A percentile compares a stretch with the other conserved stretches of the same genome.
phyloP scores from a whole-genome alignment of 768 basidiomycete species.

The Trametes maxima region DNA sequence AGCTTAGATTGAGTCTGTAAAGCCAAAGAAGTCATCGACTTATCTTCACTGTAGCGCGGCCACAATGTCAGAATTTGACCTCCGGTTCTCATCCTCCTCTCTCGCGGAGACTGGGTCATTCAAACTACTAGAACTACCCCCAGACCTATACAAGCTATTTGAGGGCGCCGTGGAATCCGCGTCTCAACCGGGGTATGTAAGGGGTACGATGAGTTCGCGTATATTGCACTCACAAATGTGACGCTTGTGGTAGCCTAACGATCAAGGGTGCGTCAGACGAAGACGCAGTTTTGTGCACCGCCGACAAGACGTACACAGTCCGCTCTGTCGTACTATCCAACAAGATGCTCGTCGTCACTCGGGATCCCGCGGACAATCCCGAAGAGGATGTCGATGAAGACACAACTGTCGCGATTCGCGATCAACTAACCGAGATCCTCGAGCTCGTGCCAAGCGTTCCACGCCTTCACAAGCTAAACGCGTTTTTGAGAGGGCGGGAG shows the following conservation, averaged over 20 bases:
- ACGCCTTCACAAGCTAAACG: slow-evolving; percentile 65
- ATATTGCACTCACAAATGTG: slow-evolving; percentile 12
- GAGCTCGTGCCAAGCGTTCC: slow-evolving; percentile 83
- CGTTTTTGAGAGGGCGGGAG: slow-evolving; percentile 61
- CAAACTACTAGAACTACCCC: slow-evolving; percentile 73
- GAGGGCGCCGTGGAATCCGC: slow-evolving; percentile 49
- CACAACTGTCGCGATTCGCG: slow-evolving; percentile 63
- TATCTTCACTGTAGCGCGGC: no score
- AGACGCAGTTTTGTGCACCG: slow-evolving; percentile 89
- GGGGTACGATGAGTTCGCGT: slow-evolving; percentile 8
- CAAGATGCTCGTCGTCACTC: slow-evolving; percentile 73
- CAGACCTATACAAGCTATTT: slow-evolving; percentile 63
- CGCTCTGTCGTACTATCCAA: slow-evolving; percentile 91
- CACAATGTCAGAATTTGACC: slow-evolving; percentile 25
- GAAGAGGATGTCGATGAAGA: slow-evolving; percentile 31
- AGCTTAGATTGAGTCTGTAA: no score
- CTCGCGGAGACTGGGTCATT: slow-evolving; percentile 51
- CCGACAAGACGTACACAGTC: slow-evolving; percentile 75
- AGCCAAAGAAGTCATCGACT: no score
- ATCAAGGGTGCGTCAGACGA: slow-evolving; percentile 84
- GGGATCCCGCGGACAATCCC: slow-evolving; percentile 35
- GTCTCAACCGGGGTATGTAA: slow-evolving; percentile 4
- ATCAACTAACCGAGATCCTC: slow-evolving; percentile 80
- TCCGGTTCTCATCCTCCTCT: slow-evolving; percentile 24
- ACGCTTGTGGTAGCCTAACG: slow-evolving; percentile 48